Conservation (phyloP, 139 green algal species). For the Auxenochlorella pyrenoidosa region DNA sequence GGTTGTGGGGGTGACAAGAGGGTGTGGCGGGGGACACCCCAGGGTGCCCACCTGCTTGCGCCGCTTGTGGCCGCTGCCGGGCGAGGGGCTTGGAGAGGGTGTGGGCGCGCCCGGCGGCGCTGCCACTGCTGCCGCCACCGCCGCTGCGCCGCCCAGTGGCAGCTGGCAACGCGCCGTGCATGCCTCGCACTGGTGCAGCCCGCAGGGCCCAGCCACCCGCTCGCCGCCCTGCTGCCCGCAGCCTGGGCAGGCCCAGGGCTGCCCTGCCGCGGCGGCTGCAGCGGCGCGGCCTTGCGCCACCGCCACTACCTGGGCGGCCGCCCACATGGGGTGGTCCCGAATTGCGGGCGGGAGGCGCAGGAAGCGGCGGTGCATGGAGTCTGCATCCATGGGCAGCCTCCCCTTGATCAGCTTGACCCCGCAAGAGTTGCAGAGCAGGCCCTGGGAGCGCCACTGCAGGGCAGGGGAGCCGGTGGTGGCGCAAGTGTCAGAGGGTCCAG, state of each 20-base stretch:
- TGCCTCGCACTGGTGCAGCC: constrained; percentile 2
- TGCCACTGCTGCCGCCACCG: neutral
- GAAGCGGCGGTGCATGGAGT: constrained; percentile 29
- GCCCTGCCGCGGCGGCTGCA: neutral
- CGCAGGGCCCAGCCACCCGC: constrained; percentile 22
- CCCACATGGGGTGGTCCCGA: constrained; percentile 27
- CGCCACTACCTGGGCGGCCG: constrained; percentile 21
- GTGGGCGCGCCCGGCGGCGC: neutral
- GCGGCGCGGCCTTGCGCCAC: neutral
- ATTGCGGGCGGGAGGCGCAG: constrained; percentile 22
- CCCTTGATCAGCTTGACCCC: constrained; percentile 36
- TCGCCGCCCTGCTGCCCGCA: neutral
- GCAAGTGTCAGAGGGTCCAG: too few relatives aligned
- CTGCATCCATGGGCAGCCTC: constrained; percentile 13
- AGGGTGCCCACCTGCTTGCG: constrained; percentile 6
- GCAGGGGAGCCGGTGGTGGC: neutral
- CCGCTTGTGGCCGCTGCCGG: neutral
- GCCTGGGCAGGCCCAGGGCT: constrained; percentile 20
- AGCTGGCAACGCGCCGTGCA: neutral
- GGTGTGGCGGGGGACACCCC: too few relatives aligned
- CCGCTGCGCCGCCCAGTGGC: neutral
- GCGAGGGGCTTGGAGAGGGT: neutral
- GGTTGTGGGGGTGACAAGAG: too few relatives aligned
- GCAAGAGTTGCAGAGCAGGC: constrained; percentile 32
- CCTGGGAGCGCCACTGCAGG: constrained; percentile 30